Evolutionary conservation across 306 rosid species (phyloP).

Genomic region (Carpinus viminea): DNA sequence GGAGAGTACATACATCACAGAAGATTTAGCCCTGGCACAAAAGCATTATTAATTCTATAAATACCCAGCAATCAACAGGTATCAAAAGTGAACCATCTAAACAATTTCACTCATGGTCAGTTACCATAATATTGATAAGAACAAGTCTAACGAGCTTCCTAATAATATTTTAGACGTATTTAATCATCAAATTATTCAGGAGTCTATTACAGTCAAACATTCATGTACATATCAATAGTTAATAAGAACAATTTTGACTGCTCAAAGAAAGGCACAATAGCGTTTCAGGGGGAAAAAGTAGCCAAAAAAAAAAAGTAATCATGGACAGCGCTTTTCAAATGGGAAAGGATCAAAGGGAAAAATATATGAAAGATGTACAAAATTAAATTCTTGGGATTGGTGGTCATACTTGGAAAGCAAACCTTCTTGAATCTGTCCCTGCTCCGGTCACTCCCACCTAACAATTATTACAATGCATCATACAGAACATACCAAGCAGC

Average conservation of each 20-base stretch:
- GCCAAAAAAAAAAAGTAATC: neutral
- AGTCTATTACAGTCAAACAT: neutral
- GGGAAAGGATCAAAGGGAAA: neutral
- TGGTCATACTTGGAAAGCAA: conserved; percentile 34
- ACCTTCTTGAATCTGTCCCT: conserved; percentile 34
- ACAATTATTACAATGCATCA: conserved; percentile 17
- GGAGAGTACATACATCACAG: too few relatives aligned
- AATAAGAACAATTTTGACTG: neutral
- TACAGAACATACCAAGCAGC: conserved; percentile 9
- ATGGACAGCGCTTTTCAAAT: neutral
- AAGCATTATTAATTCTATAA: too few relatives aligned
- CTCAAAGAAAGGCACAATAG: neutral
- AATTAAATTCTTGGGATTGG: neutral
- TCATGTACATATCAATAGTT: too few relatives aligned
- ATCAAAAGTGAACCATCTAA: neutral
- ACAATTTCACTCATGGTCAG: neutral
- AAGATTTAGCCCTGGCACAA: too few relatives aligned
- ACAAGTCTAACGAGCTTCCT: neutral
- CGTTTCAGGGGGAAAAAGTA: neutral
- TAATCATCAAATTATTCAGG: neutral
- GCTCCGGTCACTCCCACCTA: conserved; percentile 48
- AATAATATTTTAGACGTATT: neutral
- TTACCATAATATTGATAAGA: neutral
- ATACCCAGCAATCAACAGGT: neutral
- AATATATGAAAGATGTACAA: neutral